These are phyloP conservation scores for Aegilops sharonensis DNA, from an alignment of 176 grass and related monocot species.

Conservation along the genomic window DNA sequence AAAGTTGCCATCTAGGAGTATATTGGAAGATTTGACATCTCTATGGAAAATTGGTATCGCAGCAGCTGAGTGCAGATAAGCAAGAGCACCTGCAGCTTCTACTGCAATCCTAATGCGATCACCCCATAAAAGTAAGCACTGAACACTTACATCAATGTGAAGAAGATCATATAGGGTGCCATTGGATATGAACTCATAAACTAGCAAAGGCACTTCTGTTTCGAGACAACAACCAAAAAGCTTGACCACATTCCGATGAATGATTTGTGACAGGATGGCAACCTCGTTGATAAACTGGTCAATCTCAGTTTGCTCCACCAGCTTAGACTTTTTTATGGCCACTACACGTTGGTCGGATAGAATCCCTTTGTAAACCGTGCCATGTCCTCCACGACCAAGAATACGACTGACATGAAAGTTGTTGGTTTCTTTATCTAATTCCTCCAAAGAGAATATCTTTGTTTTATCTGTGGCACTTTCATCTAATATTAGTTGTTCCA, in stretches of 20 bases:
- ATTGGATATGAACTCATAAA: slow-evolving; percentile 66
- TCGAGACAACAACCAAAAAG: slow-evolving; percentile 58
- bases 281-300: slow-evolving; percentile 65
- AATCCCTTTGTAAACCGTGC: not conserved
- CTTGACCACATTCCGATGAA: slow-evolving; percentile 51
- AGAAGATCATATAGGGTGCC: slow-evolving; percentile 39
- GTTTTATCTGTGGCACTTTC: too few species aligned
- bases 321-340: slow-evolving; percentile 51
- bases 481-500: too few species aligned
- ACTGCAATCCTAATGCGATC: slow-evolving; percentile 34
- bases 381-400: too few species aligned
- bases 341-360: slow-evolving; percentile 30
- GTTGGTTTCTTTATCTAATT: too few species aligned
- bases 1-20: slow-evolving; percentile 36
- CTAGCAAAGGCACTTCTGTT: slow-evolving; percentile 38
- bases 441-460: too few species aligned
- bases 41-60: slow-evolving; percentile 54
- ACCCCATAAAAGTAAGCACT: slow-evolving; percentile 35
- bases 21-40: slow-evolving; percentile 55
- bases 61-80: slow-evolving; percentile 52
- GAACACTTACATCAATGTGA: not conserved
- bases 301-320: slow-evolving; percentile 32
- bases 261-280: slow-evolving; percentile 46
- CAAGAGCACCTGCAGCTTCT: slow-evolving; percentile 35
- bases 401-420: too few species aligned